Percentiles rank a stretch among this genome's conserved stretches.
phyloP scores from a whole-genome alignment of 2,329 filamentous ascomycete species.

The Monilinia laxa region DNA sequence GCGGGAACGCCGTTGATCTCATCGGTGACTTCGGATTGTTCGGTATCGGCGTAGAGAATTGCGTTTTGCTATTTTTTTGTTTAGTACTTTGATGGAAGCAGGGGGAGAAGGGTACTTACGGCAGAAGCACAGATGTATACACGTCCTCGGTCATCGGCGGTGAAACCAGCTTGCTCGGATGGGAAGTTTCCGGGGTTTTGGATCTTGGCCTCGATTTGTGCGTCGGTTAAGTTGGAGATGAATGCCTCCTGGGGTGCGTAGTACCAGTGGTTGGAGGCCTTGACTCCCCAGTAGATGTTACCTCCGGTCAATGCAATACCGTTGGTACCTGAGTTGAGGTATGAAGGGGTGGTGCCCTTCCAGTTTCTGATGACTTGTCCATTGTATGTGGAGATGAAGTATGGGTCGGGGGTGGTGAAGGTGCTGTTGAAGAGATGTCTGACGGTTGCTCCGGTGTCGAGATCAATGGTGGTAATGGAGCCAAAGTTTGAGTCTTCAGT shows the following conservation, averaged over 20 bases:
- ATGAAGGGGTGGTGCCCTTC: background rate
- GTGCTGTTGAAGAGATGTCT: slow-evolving; percentile 5
- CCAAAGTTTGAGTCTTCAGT: slow-evolving; percentile 6
- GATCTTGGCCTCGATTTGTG: slow-evolving; percentile 4
- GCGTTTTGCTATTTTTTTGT: background rate
- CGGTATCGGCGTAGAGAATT: slow-evolving; percentile 4
- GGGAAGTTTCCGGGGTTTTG: slow-evolving; percentile 12
- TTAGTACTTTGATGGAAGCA: background rate
- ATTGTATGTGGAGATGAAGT: slow-evolving; percentile 13
- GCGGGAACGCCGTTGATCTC: background rate
- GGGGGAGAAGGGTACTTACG: background rate
- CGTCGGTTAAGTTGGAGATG: slow-evolving; percentile 4
- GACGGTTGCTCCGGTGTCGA: background rate
- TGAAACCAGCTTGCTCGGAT: slow-evolving; percentile 8
- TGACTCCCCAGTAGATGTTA: slow-evolving; percentile 3
- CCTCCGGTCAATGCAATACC: slow-evolving; percentile 2
- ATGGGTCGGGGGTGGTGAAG: background rate
- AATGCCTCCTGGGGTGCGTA: slow-evolving; percentile 6
- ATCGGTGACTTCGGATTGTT: slow-evolving; percentile 11
- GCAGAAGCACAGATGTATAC: slow-evolving; percentile 15
- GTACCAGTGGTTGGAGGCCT: slow-evolving; percentile 15
- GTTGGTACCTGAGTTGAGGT: background rate
- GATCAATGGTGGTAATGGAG: background rate
- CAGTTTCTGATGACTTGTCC: slow-evolving; percentile 16
- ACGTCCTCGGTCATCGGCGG: slow-evolving; percentile 3